phyloP scores from a whole-genome alignment of 768 basidiomycete genomes.

The Suillus alpinus region DNA sequence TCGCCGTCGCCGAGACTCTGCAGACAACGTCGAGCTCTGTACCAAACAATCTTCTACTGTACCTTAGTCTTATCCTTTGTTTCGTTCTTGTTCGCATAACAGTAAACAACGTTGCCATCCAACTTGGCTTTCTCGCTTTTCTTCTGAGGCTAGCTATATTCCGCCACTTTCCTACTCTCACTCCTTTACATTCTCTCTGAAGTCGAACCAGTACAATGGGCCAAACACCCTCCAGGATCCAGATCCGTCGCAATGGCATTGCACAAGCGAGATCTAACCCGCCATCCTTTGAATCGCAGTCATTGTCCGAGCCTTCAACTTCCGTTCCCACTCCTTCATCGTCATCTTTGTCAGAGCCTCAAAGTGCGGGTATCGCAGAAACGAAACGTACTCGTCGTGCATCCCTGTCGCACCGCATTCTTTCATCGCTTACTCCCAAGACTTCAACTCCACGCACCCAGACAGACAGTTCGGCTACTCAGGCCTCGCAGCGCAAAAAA shows the following conservation, averaged over 20 bases:
- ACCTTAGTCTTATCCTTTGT: conserved; percentile 1
- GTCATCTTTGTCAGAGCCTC: not conserved
- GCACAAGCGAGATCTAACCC: conserved; percentile 5
- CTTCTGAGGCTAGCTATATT: conserved; percentile 1
- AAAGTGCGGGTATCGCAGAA: not conserved
- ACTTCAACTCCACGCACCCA: conserved; percentile 9
- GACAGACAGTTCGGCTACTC: conserved; percentile 7
- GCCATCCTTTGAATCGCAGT: conserved; percentile 11
- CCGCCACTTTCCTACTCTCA: not conserved
- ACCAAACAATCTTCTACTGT: not conserved
- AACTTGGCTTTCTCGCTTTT: conserved; percentile 7
- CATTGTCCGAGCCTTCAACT: not conserved
- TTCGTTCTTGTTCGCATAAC: conserved; percentile 3
- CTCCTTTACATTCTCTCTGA: conserved; percentile 1
- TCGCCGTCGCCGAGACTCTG: not conserved
- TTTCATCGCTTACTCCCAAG: conserved; percentile 26
- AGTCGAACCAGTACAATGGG: conserved; percentile 20
- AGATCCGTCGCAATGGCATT: conserved; percentile 10
- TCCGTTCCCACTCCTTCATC: not conserved
- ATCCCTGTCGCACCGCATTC: conserved; percentile 34
- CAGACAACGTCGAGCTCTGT: conserved; percentile 1
- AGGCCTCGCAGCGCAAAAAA: conserved; percentile 18
- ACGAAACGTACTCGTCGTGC: conserved; percentile 14
- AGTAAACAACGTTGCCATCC: conserved; percentile 2
- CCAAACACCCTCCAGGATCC: conserved; percentile 28